Base-by-base conservation (phyloP, 208 protist genomes). In the Naegleria lovaniensis region DNA sequence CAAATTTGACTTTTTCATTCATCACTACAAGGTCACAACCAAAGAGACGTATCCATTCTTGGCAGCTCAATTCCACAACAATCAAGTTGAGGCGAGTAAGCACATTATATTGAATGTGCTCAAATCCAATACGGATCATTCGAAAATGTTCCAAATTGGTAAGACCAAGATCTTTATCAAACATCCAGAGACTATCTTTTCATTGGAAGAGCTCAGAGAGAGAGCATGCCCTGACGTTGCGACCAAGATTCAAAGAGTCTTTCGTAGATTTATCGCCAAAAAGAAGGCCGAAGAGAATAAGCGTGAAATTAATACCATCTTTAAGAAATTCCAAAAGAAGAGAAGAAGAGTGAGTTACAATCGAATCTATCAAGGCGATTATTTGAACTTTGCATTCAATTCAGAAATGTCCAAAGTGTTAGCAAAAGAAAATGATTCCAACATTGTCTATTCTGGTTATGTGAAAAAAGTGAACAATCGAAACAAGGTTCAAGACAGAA, bases 121-220 rank as follows among this genome's bases (percentile, higher is more conserved):
- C 25, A 36, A 29, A 79, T 36, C 67, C n/a, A n/a, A 33, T 36
- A 25, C 25, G 19, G 16, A 36, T 79, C 67, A 79, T 2, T 36
- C 67, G 9, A 79, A 36, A 36, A 36, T 79, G 29, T 36, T 36
- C 29, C 29, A 79, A 36, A 79, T 36, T 79, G 67, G 67, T 79
- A 79, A 36, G 9, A 97, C 95, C n/a, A 99, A 98, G 90, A 92
- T 99, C 13, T 99, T 99, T 91, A 95, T 99, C 43, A 94, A 97
- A 41, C 94, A 96, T 43, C 97, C 98, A 15, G 94, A 97, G 90
- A 95, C 97, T 83, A 91, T 99, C 0, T 95, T 95, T 87, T 55
- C 93, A 5, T 92, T 98, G 5, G 97, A 98, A 92, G 96, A 97
- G 84, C 91, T 96, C 22, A 95, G 97, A 86, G 96, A 97, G 52